phyloP scores from a whole-genome alignment of 345 rosid species.

The Populus euphratica region DNA sequence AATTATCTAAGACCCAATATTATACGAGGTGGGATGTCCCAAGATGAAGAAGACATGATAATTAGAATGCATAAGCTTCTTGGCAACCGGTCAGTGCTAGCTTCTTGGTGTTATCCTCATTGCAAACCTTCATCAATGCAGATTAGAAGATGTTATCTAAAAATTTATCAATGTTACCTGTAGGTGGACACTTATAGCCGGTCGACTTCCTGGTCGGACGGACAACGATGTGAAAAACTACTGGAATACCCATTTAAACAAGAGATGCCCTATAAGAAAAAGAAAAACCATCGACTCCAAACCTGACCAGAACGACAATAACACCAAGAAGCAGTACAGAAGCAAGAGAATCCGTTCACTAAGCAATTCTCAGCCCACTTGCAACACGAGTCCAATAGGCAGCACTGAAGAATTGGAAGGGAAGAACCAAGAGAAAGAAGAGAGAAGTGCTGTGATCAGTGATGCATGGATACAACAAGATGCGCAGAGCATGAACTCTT shows the following conservation, averaged over 20 bases:
- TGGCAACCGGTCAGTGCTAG: slow-evolving; percentile 54
- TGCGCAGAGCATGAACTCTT: slow-evolving; percentile 34
- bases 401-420: slow-evolving; percentile 10
- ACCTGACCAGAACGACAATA: neutral
- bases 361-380: slow-evolving; percentile 5
- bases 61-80: slow-evolving; percentile 87
- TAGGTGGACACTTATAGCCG: slow-evolving; percentile 83
- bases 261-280: slow-evolving; percentile 36
- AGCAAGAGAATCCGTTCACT: neutral
- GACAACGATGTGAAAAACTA: slow-evolving; percentile 90
- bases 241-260: slow-evolving; percentile 90
- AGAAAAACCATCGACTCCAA: slow-evolving; percentile 24
- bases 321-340: neutral
- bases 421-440: slow-evolving; percentile 18
- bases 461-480: slow-evolving; percentile 42
- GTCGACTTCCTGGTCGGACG: slow-evolving; percentile 84
- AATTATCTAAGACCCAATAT: slow-evolving; percentile 80
- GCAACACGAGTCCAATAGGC: neutral
- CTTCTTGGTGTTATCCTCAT: neutral
- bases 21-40: slow-evolving; percentile 69
- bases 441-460: neutral
- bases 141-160: neutral
- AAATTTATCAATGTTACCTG: neutral
- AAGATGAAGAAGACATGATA: slow-evolving; percentile 79
- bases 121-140: neutral